Conservation (phyloP, 495 filamentous ascomycete genomes). For the Thermothielavioides terrestris region DNA sequence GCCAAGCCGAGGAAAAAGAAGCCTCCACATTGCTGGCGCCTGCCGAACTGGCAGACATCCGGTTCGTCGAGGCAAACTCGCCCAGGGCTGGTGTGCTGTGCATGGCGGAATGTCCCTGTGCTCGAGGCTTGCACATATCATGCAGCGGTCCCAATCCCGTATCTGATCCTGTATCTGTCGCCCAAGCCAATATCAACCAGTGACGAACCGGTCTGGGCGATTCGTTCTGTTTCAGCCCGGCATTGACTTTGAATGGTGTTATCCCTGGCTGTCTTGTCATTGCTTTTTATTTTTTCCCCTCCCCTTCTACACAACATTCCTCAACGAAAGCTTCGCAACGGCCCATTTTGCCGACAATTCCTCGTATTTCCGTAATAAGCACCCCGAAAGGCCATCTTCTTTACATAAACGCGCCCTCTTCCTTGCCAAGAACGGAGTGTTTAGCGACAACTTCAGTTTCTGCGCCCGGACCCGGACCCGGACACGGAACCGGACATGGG, state of each 20-base stretch:
- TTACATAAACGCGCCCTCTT: not conserved
- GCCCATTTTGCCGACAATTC: too few relatives aligned
- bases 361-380: too few relatives aligned
- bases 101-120: too few relatives aligned
- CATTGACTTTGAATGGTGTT: not conserved
- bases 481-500: not conserved
- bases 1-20: too few relatives aligned
- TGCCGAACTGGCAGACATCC: too few relatives aligned
- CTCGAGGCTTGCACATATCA: not conserved
- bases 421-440: not conserved
- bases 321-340: too few relatives aligned
- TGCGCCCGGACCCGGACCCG: not conserved
- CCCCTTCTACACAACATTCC: too few relatives aligned
- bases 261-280: not conserved
- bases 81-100: too few relatives aligned
- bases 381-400: too few relatives aligned
- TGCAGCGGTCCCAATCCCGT: not conserved
- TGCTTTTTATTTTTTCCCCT: not conserved
- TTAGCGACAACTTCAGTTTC: not conserved
- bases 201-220: not conserved
- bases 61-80: too few relatives aligned
- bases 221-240: constrained; percentile 1
- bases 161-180: not conserved
- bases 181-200: not conserved
- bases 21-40: too few relatives aligned